These are phyloP conservation scores for Glebionis coronaria DNA, from an alignment of 129 eudicot genomes.

Conservation along the genomic window DNA sequence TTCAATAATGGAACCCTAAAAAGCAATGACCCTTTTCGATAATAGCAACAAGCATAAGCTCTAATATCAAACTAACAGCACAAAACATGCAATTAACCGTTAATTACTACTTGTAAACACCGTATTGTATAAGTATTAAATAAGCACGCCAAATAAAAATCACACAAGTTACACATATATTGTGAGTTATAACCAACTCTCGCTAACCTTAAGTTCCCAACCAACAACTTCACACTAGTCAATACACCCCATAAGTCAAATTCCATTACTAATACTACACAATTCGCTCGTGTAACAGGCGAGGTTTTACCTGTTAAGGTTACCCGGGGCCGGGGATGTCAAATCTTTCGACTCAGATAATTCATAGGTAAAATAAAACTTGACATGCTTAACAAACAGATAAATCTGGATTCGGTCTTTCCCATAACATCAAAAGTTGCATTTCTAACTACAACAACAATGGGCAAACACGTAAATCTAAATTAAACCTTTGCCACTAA, in stretches of 20 bases:
- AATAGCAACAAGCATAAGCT: neutral
- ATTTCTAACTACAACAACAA: too few species aligned
- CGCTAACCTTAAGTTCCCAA: neutral
- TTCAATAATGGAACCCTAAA: too few species aligned
- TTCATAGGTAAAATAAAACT: too few species aligned
- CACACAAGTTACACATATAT: neutral
- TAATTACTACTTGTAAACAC: neutral
- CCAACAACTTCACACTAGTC: neutral
- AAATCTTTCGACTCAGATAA: too few species aligned
- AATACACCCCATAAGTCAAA: neutral
- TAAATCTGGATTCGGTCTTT: too few species aligned
- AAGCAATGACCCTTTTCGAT: neutral
- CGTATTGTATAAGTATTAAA: neutral
- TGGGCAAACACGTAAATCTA: too few species aligned
- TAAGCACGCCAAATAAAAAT: neutral
- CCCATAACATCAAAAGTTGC: too few species aligned
- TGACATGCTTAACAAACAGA: too few species aligned
- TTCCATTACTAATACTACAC: neutral
- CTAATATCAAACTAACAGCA: neutral
- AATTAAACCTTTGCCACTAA: too few species aligned
- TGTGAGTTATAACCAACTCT: neutral
- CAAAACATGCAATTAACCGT: neutral
- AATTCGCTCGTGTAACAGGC: too few species aligned
- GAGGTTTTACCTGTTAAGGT: too few species aligned
- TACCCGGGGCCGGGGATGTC: too few species aligned